A percentile compares a stretch with the other conserved stretches of the same genome.
Conservation (phyloP, 805 yeast genomes). For the Candida verbasci region DNA sequence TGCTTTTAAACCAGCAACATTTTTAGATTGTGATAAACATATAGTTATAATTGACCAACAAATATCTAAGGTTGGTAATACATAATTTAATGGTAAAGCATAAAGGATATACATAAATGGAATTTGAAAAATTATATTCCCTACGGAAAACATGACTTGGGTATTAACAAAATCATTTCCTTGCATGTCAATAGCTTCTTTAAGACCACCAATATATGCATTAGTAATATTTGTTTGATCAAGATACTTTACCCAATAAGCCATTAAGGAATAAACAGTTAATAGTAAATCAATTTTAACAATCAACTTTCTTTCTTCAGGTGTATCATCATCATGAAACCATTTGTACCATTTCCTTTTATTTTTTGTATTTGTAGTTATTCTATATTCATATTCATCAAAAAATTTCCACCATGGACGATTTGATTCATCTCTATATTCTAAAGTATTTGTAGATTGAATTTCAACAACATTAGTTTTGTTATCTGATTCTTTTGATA, state of each 20-base stretch:
- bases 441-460: conserved; percentile 9
- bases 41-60: conserved; percentile 68
- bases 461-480: conserved; percentile 4
- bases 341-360: conserved; percentile 38
- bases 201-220: conserved; percentile 65
- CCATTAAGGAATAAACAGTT: conserved; percentile 29
- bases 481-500: conserved; percentile 24
- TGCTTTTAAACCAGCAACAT: conserved; percentile 51
- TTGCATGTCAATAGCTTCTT: conserved; percentile 49
- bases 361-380: conserved; percentile 24
- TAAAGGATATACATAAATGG: conserved; percentile 59
- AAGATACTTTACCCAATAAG: conserved; percentile 65
- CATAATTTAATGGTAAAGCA: conserved; percentile 50
- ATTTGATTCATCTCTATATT: conserved; percentile 31
- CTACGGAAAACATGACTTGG: conserved; percentile 55
- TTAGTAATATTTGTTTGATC: conserved; percentile 59
- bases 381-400: conserved; percentile 60
- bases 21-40: conserved; percentile 46
- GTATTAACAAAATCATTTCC: conserved; percentile 63
- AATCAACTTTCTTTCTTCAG: conserved; percentile 27
- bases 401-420: conserved; percentile 34
- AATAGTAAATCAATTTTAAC: conserved; percentile 28
- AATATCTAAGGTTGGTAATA: conserved; percentile 53
- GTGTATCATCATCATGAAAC: conserved; percentile 46
- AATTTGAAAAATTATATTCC: conserved; percentile 55